A percentile compares a stretch with the other conserved stretches of the same genome.
Conservation (phyloP, 2,329 filamentous ascomycete genomes). For the Ophiognomonia clavigignenti-juglandacearum region DNA sequence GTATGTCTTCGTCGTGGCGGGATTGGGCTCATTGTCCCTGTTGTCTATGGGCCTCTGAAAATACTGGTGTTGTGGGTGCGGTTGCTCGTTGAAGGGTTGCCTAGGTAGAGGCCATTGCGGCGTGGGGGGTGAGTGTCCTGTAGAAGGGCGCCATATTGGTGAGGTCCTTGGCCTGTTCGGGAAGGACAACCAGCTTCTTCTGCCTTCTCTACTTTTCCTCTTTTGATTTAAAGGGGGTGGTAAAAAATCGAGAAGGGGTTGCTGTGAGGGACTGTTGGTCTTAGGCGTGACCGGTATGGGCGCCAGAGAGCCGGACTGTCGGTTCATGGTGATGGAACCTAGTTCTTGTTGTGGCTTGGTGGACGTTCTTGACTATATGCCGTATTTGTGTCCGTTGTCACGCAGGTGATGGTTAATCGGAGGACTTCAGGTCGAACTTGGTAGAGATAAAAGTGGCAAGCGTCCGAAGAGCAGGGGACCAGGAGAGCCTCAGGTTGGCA, state of each 20-base stretch:
- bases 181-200: conserved; percentile 13
- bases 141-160: conserved; percentile 15
- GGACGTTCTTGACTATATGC: no score
- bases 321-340: conserved; percentile 14
- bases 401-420: no score
- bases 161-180: conserved; percentile 6
- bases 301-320: conserved; percentile 13
- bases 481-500: no score
- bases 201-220: conserved; percentile 13
- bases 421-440: no score
- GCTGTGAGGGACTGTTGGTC: conserved; percentile 9
- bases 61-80: background rate
- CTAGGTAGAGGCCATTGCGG: conserved; percentile 14
- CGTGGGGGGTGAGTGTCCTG: conserved; percentile 12
- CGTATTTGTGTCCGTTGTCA: no score
- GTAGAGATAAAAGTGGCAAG: no score
- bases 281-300: conserved; percentile 16
- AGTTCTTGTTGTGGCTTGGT: no score
- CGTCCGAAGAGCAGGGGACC: no score
- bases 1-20: conserved; percentile 11
- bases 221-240: conserved; percentile 3
- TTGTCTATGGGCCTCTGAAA: background rate
- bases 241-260: conserved; percentile 12
- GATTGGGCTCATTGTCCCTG: conserved; percentile 1
- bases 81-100: conserved; percentile 3